Evolutionary conservation across 768 basidiomycete species (phyloP), one percentile per base, ranked within the genome.

Genomic region (Chalciporus sphaerocephalus): DNA sequence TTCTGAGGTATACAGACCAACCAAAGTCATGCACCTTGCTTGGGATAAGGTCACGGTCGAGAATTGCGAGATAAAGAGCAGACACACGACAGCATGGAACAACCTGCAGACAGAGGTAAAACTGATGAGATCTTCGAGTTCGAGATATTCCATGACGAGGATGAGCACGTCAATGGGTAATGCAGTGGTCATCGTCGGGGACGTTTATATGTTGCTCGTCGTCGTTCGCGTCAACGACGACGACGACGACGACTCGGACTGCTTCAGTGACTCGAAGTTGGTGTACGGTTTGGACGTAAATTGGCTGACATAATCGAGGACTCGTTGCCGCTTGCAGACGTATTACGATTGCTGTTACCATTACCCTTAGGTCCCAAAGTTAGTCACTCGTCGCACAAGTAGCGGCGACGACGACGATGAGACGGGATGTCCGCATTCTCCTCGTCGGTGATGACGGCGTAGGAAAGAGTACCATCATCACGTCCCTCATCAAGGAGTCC

Each of bases 401-500:
- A 27, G 47, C 53, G 24, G 47, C 53, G 51, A 27, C 39, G 54
- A 33, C 33, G 51, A 60, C 51, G 57, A 92, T 92, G 88, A 76
- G 92, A 62, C 78, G 91, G 67, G 93, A 96, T 83, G 91, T 95
- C 40, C 81, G 92, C 55, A 93, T 95, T 60, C 78, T 94, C 48
- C 81, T 96, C 60, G 91, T 94, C 52, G 93, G 93, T 52, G 93
- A 96, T 69, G 92, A 95, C 75, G 91, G 90, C 54, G 95, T 97
- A 57, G 95, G 95, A 53, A 99, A 99, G 75, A 94, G 92, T 66
- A 93, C 92, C 37, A 93, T 98, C 62, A 83, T 98, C 63, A 96
- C 92, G 16, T 92, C 92, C 27, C 78, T 97, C 62, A 97, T 99
- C 69, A 97, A 97, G 66, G 92, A 95, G 66, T 85, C 88, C 24